A percentile compares a stretch with the other conserved stretches of the same genome.
Conservation (phyloP, 331 rosid species). For the Stylosanthes scabra region DNA sequence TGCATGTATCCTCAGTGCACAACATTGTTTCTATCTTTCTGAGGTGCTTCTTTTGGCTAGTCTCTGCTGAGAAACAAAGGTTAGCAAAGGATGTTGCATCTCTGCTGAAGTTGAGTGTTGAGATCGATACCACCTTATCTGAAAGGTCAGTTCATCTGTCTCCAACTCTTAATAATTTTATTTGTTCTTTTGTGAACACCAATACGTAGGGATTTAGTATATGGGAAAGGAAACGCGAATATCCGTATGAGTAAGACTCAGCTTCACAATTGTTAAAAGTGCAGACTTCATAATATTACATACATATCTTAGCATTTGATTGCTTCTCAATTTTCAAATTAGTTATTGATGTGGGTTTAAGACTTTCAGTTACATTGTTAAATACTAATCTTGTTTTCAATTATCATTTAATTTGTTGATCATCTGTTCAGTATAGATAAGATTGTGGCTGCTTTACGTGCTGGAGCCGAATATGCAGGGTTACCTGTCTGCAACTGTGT, state of each 20-base stretch:
- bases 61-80: slow-evolving; percentile 85
- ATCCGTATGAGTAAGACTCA: neutral
- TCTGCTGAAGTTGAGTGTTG: slow-evolving; percentile 79
- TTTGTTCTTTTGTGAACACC: slow-evolving; percentile 3
- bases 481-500: slow-evolving; percentile 69
- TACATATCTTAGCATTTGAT: slow-evolving; percentile 17
- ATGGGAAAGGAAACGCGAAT: neutral
- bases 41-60: slow-evolving; percentile 54
- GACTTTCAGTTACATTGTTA: slow-evolving; percentile 8
- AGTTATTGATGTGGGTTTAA: slow-evolving; percentile 23
- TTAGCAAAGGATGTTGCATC: slow-evolving; percentile 88
- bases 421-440: slow-evolving; percentile 67
- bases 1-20: slow-evolving; percentile 38
- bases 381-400: slow-evolving; percentile 4
- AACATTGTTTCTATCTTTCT: slow-evolving; percentile 32
- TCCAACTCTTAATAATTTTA: neutral
- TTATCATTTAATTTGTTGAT: slow-evolving; percentile 36
- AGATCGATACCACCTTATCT: slow-evolving; percentile 69
- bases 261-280: neutral
- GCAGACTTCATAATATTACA: slow-evolving; percentile 8
- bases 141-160: slow-evolving; percentile 64
- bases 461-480: slow-evolving; percentile 87
- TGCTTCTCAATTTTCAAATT: slow-evolving; percentile 11
- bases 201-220: slow-evolving; percentile 1
- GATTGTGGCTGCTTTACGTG: slow-evolving; percentile 82